Conservation (phyloP, 768 basidiomycete genomes). For the Stropharia rugosoannulata region DNA sequence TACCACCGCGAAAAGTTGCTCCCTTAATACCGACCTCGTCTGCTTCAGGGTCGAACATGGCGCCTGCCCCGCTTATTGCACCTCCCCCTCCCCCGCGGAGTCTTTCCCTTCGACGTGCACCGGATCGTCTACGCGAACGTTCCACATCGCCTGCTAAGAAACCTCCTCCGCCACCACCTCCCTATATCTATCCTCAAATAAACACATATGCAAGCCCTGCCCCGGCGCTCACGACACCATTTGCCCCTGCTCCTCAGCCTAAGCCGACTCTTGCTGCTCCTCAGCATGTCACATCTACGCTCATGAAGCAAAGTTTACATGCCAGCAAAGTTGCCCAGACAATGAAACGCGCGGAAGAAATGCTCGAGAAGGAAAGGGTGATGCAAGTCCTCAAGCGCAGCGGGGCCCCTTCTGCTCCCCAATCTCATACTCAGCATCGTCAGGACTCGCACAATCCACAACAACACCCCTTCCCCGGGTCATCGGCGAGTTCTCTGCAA, state of each 20-base stretch:
- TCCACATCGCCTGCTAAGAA: slow-evolving; percentile 18
- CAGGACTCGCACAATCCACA: no score
- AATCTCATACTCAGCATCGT: neutral
- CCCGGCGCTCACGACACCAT: slow-evolving; percentile 9
- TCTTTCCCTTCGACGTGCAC: slow-evolving; percentile 16
- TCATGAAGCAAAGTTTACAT: slow-evolving; percentile 74
- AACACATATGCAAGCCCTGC: neutral
- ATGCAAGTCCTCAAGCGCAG: slow-evolving; percentile 72
- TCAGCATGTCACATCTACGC: slow-evolving; percentile 53
- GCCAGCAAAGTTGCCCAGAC: slow-evolving; percentile 72
- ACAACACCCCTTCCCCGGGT: neutral
- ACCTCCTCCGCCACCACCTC: slow-evolving; percentile 5
- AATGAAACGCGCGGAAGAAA: slow-evolving; percentile 66
- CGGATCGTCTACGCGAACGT: slow-evolving; percentile 1
- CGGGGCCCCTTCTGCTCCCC: slow-evolving; percentile 17
- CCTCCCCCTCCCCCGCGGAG: slow-evolving; percentile 35
- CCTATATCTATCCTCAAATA: neutral
- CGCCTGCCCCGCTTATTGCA: neutral
- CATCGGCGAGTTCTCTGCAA: neutral
- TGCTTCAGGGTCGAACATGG: neutral
- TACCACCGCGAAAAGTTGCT: slow-evolving; percentile 49
- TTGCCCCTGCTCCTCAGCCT: slow-evolving; percentile 3
- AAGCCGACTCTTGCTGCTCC: slow-evolving; percentile 35
- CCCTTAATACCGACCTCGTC: slow-evolving; percentile 9
- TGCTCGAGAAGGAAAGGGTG: slow-evolving; percentile 67